These are phyloP conservation scores for Trichoderma cornu-damae DNA, from an alignment of 2,329 filamentous ascomycete species.

Conservation along the genomic window DNA sequence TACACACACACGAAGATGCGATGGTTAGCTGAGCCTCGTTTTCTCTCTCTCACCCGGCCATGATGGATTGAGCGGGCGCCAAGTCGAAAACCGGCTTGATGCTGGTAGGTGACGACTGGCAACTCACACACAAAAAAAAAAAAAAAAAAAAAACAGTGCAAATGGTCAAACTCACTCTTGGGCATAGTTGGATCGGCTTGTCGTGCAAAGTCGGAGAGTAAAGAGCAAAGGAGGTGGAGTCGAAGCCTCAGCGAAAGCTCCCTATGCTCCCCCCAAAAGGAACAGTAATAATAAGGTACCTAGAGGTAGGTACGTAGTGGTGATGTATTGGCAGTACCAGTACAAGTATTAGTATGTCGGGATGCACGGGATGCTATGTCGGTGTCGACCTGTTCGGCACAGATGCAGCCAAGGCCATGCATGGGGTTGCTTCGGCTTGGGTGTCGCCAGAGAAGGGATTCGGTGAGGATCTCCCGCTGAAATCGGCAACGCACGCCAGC, in stretches of 20 bases:
- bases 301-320: too few relatives aligned
- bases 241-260: not conserved
- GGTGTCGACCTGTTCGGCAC: not conserved
- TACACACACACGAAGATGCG: slow-evolving; percentile 25
- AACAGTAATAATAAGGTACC: not conserved
- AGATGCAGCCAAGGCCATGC: not conserved
- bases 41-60: too few relatives aligned
- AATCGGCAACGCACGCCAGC: not conserved
- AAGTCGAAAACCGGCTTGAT: too few relatives aligned
- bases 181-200: slow-evolving; percentile 20
- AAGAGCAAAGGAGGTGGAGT: not conserved
- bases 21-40: slow-evolving; percentile 1
- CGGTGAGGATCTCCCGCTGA: not conserved
- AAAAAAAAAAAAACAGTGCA: too few relatives aligned
- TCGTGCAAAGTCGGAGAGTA: not conserved
- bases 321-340: not conserved
- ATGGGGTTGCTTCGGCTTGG: slow-evolving; percentile 1
- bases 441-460: not conserved
- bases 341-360: not conserved
- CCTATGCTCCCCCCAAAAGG: not conserved
- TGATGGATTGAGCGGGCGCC: too few relatives aligned
- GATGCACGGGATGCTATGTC: not conserved
- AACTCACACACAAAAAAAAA: too few relatives aligned
- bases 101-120: too few relatives aligned
- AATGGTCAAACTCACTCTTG: slow-evolving; percentile 21